These are phyloP conservation scores for Crithidia thermophila DNA, from an alignment of 208 protist species.

Conservation along the genomic window DNA sequence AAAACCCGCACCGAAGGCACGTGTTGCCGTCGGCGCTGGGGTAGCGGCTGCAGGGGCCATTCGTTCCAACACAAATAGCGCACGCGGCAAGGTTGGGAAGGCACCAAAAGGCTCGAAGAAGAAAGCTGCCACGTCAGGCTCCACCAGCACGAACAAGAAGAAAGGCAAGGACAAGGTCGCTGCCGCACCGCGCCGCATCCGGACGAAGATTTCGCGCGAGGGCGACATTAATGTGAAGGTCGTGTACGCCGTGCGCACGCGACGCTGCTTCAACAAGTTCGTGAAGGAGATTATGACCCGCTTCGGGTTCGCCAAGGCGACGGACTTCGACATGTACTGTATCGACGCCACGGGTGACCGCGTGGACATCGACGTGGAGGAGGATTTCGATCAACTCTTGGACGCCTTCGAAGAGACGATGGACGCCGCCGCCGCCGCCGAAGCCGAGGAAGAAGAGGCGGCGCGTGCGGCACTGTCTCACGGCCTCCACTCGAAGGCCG, in stretches of 20 bases:
- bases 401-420: conserved; percentile 35
- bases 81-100: not conserved
- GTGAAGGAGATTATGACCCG: conserved; percentile 64
- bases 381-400: conserved; percentile 63
- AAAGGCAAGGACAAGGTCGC: conserved; percentile 6
- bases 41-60: not conserved
- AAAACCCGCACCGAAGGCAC: not conserved
- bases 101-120: not conserved
- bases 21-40: not conserved
- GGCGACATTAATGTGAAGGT: conserved; percentile 82
- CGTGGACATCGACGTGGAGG: conserved; percentile 77
- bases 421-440: not conserved
- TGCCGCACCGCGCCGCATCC: conserved; percentile 29
- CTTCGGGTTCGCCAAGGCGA: conserved; percentile 56
- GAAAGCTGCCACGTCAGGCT: not conserved
- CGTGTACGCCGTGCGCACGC: conserved; percentile 38
- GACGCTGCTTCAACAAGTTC: conserved; percentile 48
- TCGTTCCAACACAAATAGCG: no score
- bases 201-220: conserved; percentile 75
- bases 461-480: not conserved
- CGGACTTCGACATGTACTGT: conserved; percentile 86
- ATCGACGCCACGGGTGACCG: conserved; percentile 68
- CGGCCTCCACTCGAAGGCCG: no score
- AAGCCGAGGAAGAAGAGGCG: not conserved
- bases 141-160: not conserved